Evolutionary conservation across 495 filamentous ascomycete species (phyloP), one percentile per base, ranked within the genome.

Genomic region (Aspergillus campestris): DNA sequence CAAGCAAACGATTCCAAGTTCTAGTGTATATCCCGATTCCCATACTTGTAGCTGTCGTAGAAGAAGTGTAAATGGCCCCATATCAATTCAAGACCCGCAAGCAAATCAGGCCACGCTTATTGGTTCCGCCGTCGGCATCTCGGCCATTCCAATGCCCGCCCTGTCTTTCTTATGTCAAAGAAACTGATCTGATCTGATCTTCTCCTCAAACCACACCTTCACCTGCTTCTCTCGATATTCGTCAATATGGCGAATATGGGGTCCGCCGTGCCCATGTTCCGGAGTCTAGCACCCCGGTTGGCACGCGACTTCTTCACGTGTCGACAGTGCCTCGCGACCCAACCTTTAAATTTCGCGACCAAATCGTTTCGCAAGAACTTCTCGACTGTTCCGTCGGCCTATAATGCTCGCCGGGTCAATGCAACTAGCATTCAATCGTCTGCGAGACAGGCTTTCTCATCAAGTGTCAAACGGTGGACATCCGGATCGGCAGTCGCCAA

Each of bases 281-380:
- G 64, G 56, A 58, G 61, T 12, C 34, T 64, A 38, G 72, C 71
- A 40, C 67, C 75, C 8, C 73, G 73, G 44, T 55, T 86, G 10
- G 65, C 78, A 3, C 61, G 69, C 18, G 67, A 75, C 35, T 70
- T 80, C 39, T 79, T 83, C 49, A 67, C 77, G 48, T 83, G 82
- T 62, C 73, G 75, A 41, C 78, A 83, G 70, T 87, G 80, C 55
- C 64, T 83, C 11, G 35, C 42, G 18, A 24, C 18, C 9, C 61
- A 54, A 13, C 64, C 42, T 39, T 61, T 61, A 36, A 61, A 55
- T 45, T 60, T 52, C 50, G 58, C 53, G 14, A 57, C 55, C 47
- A 65, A 58, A 36, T 58, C 60, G 29, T 59, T 69, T 50, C 65
- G 66, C 48, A 67, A 44, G 34, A 49, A 51, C 6, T 64, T 60